Base-by-base conservation (phyloP, 2,329 filamentous ascomycete species). In the Orbilia ellipsospora region DNA sequence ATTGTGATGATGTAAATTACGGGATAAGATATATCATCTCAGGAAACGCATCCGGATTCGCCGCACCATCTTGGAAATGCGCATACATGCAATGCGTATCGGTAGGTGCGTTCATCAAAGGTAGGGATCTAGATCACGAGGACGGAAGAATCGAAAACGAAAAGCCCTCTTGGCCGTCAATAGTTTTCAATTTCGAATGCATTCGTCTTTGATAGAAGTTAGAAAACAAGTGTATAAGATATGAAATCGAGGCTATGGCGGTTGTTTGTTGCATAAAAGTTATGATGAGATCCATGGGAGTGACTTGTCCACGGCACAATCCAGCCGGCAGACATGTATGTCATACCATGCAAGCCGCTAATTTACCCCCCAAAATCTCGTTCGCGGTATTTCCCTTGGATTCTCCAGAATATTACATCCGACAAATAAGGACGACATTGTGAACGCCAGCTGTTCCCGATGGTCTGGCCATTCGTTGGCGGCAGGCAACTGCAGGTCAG, bases 241-340 rank as follows among this genome's bases (percentile, higher is more conserved):
- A 4, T 23, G 23, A 18, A 50, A 20, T 26, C 57, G 36, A 65
- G 67, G 67, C 52, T 64, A 52, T 64, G 28, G 60, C 44, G 59
- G 51, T 57, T 52, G 44, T 28, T 52, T 64, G 59, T 57, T 57
- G 67, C 67, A 72, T 70, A 45, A 72, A 59, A 72, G 7, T 2
- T 36, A 36, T 36, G 31, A 36, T 36, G 31, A 36, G 15, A 8
- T 12, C 15, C 20, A 55, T 18, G 20, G 42, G 60, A 60, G 54
- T 72, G 67, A 72, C 67, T 72, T 72, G 67, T 72, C 59, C 67
- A 72, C 54, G 60, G 67, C 67, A 72, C 67, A 51, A 40, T 13
- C n/a, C 44, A 45, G 60, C 67, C 45, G 52, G 60, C 40, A 60
- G 54, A 65, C 45, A 56, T 31, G 52, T 60, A 69, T 61, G 57